phyloP scores from a whole-genome alignment of 345 rosid species.

The rapeseed (Brassica napus) region DNA sequence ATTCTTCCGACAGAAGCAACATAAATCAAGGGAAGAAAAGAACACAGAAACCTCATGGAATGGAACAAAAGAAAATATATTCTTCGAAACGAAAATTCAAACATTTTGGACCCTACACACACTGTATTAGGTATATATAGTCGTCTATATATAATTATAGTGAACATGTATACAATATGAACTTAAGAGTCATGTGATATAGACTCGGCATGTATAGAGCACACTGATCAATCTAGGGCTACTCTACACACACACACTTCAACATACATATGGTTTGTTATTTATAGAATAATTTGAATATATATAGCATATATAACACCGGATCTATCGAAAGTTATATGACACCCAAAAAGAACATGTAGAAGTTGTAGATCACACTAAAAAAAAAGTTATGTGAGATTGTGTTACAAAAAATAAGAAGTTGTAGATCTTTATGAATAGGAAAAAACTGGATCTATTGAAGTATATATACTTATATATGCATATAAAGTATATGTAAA shows the following conservation, averaged over 20 bases:
- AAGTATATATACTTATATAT: conserved; percentile 2
- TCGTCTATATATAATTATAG: conserved; percentile 17
- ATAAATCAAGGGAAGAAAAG: conserved; percentile 31
- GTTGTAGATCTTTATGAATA: conserved; percentile 14
- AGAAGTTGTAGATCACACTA: conserved; percentile 11
- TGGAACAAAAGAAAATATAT: conserved; percentile 11
- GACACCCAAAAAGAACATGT: not conserved
- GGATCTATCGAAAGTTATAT: not conserved
- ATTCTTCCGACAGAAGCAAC: conserved; percentile 42
- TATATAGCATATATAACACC: not conserved
- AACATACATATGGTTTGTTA: not conserved
- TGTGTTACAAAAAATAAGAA: not conserved
- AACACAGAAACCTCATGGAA: conserved; percentile 36
- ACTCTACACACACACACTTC: conserved; percentile 7
- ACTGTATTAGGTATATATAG: conserved; percentile 39
- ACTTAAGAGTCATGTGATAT: conserved; percentile 28
- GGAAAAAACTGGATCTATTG: not conserved
- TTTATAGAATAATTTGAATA: not conserved
- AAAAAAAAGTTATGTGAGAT: not conserved
- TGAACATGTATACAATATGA: conserved; percentile 10
- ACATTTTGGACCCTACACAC: conserved; percentile 37
- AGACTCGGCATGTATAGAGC: conserved; percentile 26
- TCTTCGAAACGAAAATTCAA: conserved; percentile 32
- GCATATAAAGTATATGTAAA: conserved; percentile 8
- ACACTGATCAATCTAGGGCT: conserved; percentile 37